Conservation (phyloP, 169 alveolate species). For the Plasmodium vinckei region DNA sequence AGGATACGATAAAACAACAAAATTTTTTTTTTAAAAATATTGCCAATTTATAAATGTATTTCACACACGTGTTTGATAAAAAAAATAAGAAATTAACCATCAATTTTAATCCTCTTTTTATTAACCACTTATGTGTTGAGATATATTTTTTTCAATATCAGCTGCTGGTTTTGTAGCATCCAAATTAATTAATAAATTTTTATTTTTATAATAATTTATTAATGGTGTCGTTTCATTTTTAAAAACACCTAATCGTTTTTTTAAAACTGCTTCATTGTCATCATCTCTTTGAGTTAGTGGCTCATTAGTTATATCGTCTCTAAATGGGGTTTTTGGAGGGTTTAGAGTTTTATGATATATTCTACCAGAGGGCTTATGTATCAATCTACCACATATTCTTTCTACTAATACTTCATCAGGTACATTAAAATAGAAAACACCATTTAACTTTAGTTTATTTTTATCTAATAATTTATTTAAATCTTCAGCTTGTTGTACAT, state of each 20-base stretch:
- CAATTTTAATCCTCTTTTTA: not conserved
- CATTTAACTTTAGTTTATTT: constrained; percentile 79
- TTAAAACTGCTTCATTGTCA: constrained; percentile 82
- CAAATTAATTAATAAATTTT: constrained; percentile 75
- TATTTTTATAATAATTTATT: constrained; percentile 78
- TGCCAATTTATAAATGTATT: not conserved
- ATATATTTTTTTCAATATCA: constrained; percentile 74
- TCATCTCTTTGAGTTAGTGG: constrained; percentile 76
- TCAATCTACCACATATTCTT: constrained; percentile 93
- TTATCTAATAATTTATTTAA: constrained; percentile 69
- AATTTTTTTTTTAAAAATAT: not conserved
- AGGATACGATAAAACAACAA: not conserved
- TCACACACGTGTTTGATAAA: not conserved
- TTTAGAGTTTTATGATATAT: constrained; percentile 92
- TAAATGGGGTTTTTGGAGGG: constrained; percentile 91
- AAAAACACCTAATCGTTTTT: constrained; percentile 80
- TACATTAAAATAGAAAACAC: constrained; percentile 92
- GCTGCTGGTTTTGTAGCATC: constrained; percentile 80
- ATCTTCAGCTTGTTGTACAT: constrained; percentile 93
- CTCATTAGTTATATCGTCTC: constrained; percentile 93
- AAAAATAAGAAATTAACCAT: not conserved
- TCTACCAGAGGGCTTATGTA: constrained; percentile 96
- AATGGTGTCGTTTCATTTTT: constrained; percentile 82
- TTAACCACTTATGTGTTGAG: constrained; percentile 60
- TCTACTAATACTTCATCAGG: constrained; percentile 91